Conservation (phyloP, 2,329 filamentous ascomycete species). For the Pseudogymnoascus destructans region DNA sequence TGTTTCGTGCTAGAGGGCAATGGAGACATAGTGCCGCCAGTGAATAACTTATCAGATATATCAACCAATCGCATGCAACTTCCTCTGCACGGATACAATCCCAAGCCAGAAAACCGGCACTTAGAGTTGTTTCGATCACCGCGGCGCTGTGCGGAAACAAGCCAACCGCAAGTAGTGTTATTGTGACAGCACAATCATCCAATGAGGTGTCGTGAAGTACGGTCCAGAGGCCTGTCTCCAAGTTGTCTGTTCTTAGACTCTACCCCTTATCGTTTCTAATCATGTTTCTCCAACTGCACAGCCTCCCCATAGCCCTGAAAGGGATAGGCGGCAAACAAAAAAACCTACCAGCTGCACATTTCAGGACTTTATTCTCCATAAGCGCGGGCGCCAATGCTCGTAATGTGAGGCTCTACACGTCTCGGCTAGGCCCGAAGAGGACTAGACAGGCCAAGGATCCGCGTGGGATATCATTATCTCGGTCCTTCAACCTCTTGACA, state of each 20-base stretch:
- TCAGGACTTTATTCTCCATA: neutral
- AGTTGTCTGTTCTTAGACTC: neutral
- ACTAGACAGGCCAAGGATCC: neutral
- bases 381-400: neutral
- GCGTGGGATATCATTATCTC: neutral
- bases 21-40: neutral
- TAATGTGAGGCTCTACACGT: neutral
- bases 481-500: neutral
- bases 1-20: neutral
- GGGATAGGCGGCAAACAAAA: neutral
- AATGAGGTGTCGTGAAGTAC: neutral
- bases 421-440: neutral
- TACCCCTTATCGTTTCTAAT: slow-evolving; percentile 3
- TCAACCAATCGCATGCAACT: neutral
- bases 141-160: neutral
- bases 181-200: neutral
- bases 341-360: neutral
- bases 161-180: neutral
- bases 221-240: neutral
- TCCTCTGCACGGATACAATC: neutral
- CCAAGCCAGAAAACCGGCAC: neutral
- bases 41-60: neutral
- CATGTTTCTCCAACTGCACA: neutral
- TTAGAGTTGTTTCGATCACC: slow-evolving; percentile 1
- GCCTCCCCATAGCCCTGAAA: neutral